phyloP scores from a whole-genome alignment of 148 eudicot species.

The Heliamphora exappendiculata region DNA sequence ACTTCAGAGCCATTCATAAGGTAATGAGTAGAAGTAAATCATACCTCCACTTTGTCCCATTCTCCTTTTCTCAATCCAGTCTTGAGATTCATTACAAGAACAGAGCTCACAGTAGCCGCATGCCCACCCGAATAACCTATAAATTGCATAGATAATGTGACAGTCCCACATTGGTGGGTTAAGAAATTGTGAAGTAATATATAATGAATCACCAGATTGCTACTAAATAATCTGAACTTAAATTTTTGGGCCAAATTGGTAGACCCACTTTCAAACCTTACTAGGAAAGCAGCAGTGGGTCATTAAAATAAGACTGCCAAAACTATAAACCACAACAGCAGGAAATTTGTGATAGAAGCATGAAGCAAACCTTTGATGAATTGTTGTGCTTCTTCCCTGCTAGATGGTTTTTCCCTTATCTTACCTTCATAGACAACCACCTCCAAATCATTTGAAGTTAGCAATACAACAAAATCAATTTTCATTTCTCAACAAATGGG shows the following conservation, averaged over 20 bases:
- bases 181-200: no score
- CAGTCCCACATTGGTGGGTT: no score
- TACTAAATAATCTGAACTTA: no score
- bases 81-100: slow-evolving; percentile 65
- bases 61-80: slow-evolving; percentile 68
- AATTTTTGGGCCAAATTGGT: no score
- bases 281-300: no score
- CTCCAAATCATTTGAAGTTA: slow-evolving; percentile 36
- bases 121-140: slow-evolving; percentile 69
- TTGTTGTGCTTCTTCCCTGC: slow-evolving; percentile 76
- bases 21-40: slow-evolving; percentile 3
- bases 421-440: slow-evolving; percentile 94
- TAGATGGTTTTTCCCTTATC: slow-evolving; percentile 80
- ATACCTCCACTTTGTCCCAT: slow-evolving; percentile 89
- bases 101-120: slow-evolving; percentile 74
- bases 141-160: background rate
- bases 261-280: no score
- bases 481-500: background rate
- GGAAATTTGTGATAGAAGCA: background rate
- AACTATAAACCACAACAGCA: background rate
- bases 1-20: background rate
- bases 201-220: no score
- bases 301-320: slow-evolving; percentile 18
- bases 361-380: slow-evolving; percentile 57
- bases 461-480: slow-evolving; percentile 4